Evolutionary conservation across 2,329 filamentous ascomycete species (phyloP), one percentile per base, ranked within the genome.

Genomic region (Ilyonectria sp.): DNA sequence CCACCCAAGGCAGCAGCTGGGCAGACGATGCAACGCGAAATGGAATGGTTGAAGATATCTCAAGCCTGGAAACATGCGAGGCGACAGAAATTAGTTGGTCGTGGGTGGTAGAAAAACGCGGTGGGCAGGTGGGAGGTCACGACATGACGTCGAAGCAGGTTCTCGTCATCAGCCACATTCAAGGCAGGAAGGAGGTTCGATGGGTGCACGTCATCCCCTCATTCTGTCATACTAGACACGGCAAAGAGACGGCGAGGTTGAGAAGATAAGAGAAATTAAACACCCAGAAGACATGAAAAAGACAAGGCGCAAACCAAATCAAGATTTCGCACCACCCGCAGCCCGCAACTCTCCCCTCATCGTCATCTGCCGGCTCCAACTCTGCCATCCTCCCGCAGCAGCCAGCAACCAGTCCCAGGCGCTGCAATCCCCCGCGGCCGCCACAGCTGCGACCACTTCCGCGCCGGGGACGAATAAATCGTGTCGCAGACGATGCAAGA

Each of bases 301-400:
- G 5, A 43, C 15, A 43, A n/a, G 15, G 6, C 17, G 19, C 49
- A 33, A 19, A 31, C 23, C 49, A 50, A 49, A 55, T 29, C 57
- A 49, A 52, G 29, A 43, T 49, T 62, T 56, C 33, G 40, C 29
- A 15, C 31, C 17, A n/a, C 52, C 19, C 19, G 15, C 44, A 19
- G 21, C 29, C 37, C 26, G 44, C n/a, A 33, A n/a, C 43, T n/a
- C 44, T 35, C 33, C 6, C 35, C 33, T n/a, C 15, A 19, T 46
- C 19, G 13, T 46, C 19, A 9, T n/a, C 50, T 47, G 50, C 49
- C 50, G 37, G 49, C 37, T 37, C 59, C 49, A 61, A 61, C 49
- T 54, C 59, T 61, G 35, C 23, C 43, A 10, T 17, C 49, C 29
- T 52, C 49, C 17, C 29, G n/a, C 19, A 53, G 47, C 15, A 13